Base-by-base conservation (phyloP, 2,329 filamentous ascomycete species). In the Paecilomyces dactylethromorphus region DNA sequence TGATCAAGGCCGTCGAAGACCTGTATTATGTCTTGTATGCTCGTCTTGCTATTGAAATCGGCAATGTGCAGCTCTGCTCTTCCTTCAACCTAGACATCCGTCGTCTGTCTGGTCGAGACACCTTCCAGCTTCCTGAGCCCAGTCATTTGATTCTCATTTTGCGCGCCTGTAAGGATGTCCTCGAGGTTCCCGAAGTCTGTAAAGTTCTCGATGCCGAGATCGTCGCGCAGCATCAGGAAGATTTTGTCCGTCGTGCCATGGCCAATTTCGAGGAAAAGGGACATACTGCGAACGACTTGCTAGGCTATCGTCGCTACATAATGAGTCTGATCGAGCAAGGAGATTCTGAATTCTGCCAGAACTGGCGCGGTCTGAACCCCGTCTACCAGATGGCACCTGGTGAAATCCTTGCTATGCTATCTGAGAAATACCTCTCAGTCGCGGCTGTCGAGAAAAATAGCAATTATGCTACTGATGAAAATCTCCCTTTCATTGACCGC, bases 11-110 rank as follows among this genome's bases (percentile, higher is more conserved):
- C 12, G 63, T 69, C 18, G 73, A 76, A 55, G 70, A 70, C 26
- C 64, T 77, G 7, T 77, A 69, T 56, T 75, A 76, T 56, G 64
- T 69, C 11, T 56, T 75, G 24, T 74, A 74, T 56, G 65, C 74
- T 1, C 67, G 73, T 33, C 53, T 77, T 6, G 65, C 70, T n/a
- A 66, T 72, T 51, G 75, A 77, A 56, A 69, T 76, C 35, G 67
- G 67, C 5, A 71, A 65, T 18, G 65, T 73, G 29, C 70, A 77
- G 21, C 67, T 76, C 21, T 74, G 70, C 57, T 58, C 68, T 45
- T 67, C 65, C 15, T 74, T 70, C 58, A 60, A 64, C 21, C 59
- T 67, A 18, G 65, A 68, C 50, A 54, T 65, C 21, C 64, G 65
- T 7, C 65, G 63, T n/a, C 13, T 59, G 24, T 57, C 59, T 12